Evolutionary conservation across 805 yeast genomes (phyloP), one percentile per base, ranked within the genome.

Genomic region (Lachancea dasiensis): DNA sequence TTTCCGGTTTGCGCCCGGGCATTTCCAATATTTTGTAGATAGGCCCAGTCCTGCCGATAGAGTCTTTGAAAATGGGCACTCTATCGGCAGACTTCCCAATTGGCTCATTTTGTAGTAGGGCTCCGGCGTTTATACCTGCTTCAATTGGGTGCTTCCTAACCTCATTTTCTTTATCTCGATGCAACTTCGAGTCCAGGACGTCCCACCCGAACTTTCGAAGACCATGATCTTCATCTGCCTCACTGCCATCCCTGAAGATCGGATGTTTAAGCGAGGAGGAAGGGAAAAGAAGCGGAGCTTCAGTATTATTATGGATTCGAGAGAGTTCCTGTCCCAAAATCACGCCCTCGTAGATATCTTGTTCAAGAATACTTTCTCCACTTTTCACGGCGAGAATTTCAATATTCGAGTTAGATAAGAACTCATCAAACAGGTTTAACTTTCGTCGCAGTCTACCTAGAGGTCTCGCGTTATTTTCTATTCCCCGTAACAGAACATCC

Each of bases 381-480:
- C 23, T n/a, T 4, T 13, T n/a, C 14, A 31, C 21, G 3, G 24
- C 11, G 5, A 15, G 27, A 6, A 31, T 17, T 21, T 49, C 40
- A 6, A 48, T 31, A 21, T 45, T 40, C 36, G 39, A 26, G 11
- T 34, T 36, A 34, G 39, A 41, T 26, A 49, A 41, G 29, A 40
- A 39, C 3, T 35, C 39, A 31, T 47, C 48, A 23, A 40, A 39
- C 9, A 42, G 43, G 10, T 38, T 41, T 9, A 47, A 26, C 17
- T 42, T 44, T 27, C 27, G 45, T 25, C 39, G 40, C 19, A 81
- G 54, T 36, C 83, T 57, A 14, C 46, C 58, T 1, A 68, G 33
- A 0, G 97, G 97, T 48, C 86, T 67, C 2, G 96, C 95, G 11
- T 66, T 59, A 3, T 61, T 55, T 24, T 67, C 65, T 1, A 87